Percentiles rank a stretch among this genome's conserved stretches.
Evolutionary conservation across 78 protist species (phyloP).

Genomic region (Dictyostelium firmibasis): DNA sequence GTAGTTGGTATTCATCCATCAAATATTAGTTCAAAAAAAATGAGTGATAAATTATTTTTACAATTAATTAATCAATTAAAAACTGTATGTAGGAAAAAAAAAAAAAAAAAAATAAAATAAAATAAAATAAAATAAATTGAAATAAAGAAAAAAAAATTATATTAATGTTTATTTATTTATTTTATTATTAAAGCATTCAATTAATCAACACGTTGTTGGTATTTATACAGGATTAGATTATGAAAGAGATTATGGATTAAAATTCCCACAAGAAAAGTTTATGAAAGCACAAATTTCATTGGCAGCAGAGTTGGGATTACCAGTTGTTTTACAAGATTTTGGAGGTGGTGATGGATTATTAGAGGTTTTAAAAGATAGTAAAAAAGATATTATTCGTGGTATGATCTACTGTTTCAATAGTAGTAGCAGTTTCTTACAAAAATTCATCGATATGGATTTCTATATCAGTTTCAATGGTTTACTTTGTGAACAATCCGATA

Average conservation of each 20-base stretch:
- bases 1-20: constrained; percentile 69
- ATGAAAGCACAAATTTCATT: constrained; percentile 48
- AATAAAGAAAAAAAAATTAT: neutral
- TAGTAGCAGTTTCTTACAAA: neutral
- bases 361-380: constrained; percentile 40
- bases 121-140: neutral
- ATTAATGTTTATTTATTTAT: neutral
- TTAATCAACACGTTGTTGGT: constrained; percentile 36
- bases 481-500: constrained; percentile 43
- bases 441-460: constrained; percentile 40
- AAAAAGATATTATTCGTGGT: neutral
- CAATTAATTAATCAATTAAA: constrained; percentile 43
- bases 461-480: constrained; percentile 54
- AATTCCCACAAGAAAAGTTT: constrained; percentile 71
- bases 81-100: neutral
- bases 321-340: constrained; percentile 56
- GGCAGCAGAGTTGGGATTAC: constrained; percentile 33
- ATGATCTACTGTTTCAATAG: constrained; percentile 33
- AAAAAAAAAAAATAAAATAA: neutral
- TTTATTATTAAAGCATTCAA: constrained; percentile 7
- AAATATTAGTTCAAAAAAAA: constrained; percentile 41
- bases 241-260: constrained; percentile 73
- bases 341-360: constrained; percentile 63
- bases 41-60: constrained; percentile 40
- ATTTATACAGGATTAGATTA: constrained; percentile 65